These are phyloP conservation scores for Prosopis cineraria DNA, from an alignment of 306 rosid genomes.

Conservation along the genomic window DNA sequence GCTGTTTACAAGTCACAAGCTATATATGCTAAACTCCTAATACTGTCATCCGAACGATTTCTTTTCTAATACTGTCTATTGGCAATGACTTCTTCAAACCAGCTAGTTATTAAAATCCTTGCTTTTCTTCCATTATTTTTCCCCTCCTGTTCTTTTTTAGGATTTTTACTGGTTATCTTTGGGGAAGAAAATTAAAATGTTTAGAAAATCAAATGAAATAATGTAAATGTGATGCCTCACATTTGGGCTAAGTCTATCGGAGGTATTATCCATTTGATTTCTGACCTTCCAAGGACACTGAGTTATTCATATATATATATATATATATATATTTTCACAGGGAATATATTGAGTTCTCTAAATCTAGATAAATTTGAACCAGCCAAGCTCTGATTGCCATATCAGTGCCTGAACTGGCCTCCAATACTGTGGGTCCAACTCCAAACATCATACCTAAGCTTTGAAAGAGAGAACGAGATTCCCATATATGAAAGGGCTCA, in stretches of 20 bases:
- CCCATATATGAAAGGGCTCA: slow-evolving; percentile 2
- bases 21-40: neutral
- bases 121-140: no score
- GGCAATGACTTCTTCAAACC: neutral
- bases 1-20: neutral
- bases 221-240: neutral
- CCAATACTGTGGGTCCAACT: neutral
- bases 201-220: neutral
- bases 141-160: neutral
- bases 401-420: neutral
- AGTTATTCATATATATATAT: neutral
- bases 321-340: neutral
- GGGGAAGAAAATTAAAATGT: neutral
- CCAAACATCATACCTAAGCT: neutral
- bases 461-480: neutral
- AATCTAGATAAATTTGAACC: neutral
- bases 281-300: neutral
- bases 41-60: neutral
- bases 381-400: neutral
- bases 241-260: neutral
- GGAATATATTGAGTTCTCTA: neutral
- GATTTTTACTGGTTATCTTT: neutral
- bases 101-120: neutral
- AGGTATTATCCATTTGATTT: neutral
- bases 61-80: no score